phyloP scores from a whole-genome alignment of 73 alveolate species.

The Paramecium biaurelia region DNA sequence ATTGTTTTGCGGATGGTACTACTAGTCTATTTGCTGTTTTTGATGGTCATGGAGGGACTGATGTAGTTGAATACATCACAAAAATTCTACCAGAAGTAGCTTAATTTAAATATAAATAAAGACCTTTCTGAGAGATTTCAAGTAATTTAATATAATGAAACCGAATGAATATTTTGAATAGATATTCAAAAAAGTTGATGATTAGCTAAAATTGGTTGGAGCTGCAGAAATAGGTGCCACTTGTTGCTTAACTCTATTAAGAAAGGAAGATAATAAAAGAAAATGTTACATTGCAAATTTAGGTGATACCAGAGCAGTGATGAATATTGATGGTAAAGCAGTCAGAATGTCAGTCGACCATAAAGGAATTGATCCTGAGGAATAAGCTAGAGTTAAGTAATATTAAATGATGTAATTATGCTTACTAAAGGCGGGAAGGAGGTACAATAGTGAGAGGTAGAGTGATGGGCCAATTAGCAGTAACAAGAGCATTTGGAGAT shows the following conservation, averaged over 20 bases:
- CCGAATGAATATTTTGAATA: conserved; percentile 63
- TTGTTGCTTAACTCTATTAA: conserved; percentile 84
- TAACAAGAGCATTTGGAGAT: conserved; percentile 98
- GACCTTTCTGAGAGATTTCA: conserved; percentile 54
- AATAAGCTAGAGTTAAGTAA: conserved; percentile 74
- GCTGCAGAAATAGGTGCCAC: conserved; percentile 90
- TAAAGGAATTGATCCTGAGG: conserved; percentile 85
- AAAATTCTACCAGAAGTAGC: conserved; percentile 79
- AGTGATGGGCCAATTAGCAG: conserved; percentile 91
- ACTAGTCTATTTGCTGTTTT: conserved; percentile 86
- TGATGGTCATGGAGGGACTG: conserved; percentile 98
- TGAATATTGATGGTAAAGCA: conserved; percentile 81
- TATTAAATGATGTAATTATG: not conserved
- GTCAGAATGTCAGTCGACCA: conserved; percentile 92
- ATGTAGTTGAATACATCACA: conserved; percentile 85
- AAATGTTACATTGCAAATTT: conserved; percentile 88
- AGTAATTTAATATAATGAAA: conserved; percentile 53
- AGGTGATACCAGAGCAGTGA: conserved; percentile 94
- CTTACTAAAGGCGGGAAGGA: conserved; percentile 63
- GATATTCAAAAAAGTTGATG: conserved; percentile 75
- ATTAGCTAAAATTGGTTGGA: conserved; percentile 75
- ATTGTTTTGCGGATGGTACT: conserved; percentile 81
- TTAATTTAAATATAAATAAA: not conserved
- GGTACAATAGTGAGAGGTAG: conserved; percentile 77
- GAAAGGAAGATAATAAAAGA: conserved; percentile 80